phyloP scores from a whole-genome alignment of 106 monocot genomes.

The Dendrobium chrysotoxum region DNA sequence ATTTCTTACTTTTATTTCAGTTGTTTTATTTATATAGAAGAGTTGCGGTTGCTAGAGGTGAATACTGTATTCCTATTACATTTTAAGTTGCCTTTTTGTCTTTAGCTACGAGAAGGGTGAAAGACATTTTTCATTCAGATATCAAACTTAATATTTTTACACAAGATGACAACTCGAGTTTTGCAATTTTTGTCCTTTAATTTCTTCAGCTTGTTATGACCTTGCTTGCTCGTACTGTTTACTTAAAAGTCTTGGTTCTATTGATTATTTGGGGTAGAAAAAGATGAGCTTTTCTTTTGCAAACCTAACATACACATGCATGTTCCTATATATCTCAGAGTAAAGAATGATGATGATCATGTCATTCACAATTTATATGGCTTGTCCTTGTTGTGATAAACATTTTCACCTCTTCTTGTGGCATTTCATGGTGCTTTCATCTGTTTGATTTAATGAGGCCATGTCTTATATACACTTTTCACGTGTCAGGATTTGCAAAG shows the following conservation, averaged over 20 bases:
- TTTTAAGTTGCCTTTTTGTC: background rate
- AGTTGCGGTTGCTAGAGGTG: no score
- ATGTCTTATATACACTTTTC: background rate
- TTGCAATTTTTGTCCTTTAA: background rate
- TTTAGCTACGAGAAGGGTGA: background rate
- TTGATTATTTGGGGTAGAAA: background rate
- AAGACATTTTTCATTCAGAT: background rate
- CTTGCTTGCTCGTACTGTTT: background rate
- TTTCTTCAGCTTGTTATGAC: background rate
- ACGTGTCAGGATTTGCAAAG: background rate
- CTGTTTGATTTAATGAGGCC: background rate
- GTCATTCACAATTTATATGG: background rate
- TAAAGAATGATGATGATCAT: background rate
- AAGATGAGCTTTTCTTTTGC: background rate
- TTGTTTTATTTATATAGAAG: no score
- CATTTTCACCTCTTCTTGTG: background rate
- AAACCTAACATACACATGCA: background rate
- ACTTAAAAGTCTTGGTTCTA: background rate
- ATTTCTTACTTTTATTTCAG: no score
- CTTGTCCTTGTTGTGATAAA: background rate
- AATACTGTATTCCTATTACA: background rate
- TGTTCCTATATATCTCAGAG: background rate
- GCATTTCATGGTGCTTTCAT: no score
- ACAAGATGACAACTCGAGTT: background rate
- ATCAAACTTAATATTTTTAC: background rate